Percentiles rank a stretch among this genome's conserved stretches.
Conservation (phyloP, 148 eudicot genomes). For the Camellia granthamiana region DNA sequence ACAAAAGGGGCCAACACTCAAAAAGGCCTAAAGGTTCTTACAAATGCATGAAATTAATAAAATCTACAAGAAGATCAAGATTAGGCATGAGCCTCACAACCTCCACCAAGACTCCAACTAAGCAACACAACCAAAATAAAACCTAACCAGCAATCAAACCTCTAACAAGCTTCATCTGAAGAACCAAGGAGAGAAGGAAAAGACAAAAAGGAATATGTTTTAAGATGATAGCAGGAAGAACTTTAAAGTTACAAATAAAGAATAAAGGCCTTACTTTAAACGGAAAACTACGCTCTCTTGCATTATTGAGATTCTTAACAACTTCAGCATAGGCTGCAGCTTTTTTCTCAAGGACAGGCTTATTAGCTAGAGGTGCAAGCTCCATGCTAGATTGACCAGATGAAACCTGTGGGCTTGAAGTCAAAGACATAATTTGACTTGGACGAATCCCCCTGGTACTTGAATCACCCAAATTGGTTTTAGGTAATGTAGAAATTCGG, state of each 20-base stretch:
- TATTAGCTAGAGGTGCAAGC: slow-evolving; percentile 49
- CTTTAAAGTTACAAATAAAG: slow-evolving; percentile 4
- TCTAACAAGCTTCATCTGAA: slow-evolving; percentile 1
- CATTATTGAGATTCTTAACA: slow-evolving; percentile 68
- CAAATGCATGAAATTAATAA: too few species aligned
- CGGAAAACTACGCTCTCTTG: slow-evolving; percentile 68
- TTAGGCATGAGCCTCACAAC: too few species aligned
- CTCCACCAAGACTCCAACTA: not conserved
- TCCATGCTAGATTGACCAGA: slow-evolving; percentile 67
- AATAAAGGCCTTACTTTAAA: slow-evolving; percentile 57
- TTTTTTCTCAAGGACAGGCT: slow-evolving; percentile 72
- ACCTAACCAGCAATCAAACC: not conserved
- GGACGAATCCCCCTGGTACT: slow-evolving; percentile 42
- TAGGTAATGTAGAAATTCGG: slow-evolving; percentile 79
- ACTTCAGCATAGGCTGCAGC: slow-evolving; percentile 74
- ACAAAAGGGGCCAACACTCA: too few species aligned
- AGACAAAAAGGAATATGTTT: not conserved
- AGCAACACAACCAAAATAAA: not conserved
- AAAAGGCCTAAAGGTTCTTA: too few species aligned
- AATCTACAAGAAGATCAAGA: too few species aligned
- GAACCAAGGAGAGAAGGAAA: not conserved
- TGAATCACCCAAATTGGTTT: slow-evolving; percentile 54
- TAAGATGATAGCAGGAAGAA: slow-evolving; percentile 4
- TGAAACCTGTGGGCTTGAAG: slow-evolving; percentile 53
- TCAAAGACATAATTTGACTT: slow-evolving; percentile 55